phyloP scores from a whole-genome alignment of 2,329 filamentous ascomycete genomes.

The Daldinia sp. region DNA sequence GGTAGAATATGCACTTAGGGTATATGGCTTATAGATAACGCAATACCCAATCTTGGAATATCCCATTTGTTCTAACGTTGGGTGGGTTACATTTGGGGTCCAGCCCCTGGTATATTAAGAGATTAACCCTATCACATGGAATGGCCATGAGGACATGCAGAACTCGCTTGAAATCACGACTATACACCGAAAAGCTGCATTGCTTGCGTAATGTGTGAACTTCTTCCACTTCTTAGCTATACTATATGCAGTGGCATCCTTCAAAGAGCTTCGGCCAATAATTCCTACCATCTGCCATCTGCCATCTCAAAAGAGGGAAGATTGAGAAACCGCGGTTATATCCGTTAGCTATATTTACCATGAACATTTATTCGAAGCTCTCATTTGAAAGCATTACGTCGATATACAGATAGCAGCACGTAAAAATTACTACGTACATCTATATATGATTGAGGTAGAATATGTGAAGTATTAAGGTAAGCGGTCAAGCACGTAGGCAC shows the following conservation, averaged over 20 bases:
- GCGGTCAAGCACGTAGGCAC: background rate
- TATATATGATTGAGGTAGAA: background rate
- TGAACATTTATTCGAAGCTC: background rate
- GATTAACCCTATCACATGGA: constrained; percentile 42
- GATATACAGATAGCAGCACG: background rate
- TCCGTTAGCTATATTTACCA: constrained; percentile 9
- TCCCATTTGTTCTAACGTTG: constrained; percentile 39
- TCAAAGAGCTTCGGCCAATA: background rate
- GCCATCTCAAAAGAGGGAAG: background rate
- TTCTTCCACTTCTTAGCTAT: constrained; percentile 13
- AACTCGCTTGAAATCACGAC: constrained; percentile 18
- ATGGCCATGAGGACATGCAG: constrained; percentile 8
- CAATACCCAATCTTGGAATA: constrained; percentile 28
- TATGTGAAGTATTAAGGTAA: background rate
- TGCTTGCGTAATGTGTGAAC: constrained; percentile 26
- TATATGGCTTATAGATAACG: constrained; percentile 37
- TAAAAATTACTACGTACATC: background rate
- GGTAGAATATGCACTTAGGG: background rate
- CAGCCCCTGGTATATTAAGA: constrained; percentile 29
- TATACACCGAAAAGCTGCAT: constrained; percentile 39
- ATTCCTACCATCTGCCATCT: background rate
- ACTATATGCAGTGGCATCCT: constrained; percentile 1
- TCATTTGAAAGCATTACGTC: too few species aligned
- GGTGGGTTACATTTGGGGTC: constrained; percentile 40
- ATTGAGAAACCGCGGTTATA: constrained; percentile 3